Percentiles rank a stretch among this genome's conserved stretches.
Conservation (phyloP, 805 yeast genomes). For the Barnettozyma sp. region DNA sequence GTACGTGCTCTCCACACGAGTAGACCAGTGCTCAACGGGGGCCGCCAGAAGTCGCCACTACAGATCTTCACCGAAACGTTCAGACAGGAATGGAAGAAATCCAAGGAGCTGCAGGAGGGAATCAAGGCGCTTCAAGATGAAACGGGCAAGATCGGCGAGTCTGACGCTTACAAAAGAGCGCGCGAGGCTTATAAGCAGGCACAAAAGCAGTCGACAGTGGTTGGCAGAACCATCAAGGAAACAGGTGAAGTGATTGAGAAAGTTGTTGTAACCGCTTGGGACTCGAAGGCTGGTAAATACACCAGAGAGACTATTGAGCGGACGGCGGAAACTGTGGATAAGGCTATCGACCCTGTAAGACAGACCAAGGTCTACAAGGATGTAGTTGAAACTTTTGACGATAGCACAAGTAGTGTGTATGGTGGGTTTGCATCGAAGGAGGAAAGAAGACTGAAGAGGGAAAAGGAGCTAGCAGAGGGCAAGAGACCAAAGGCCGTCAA, state of each 20-base stretch:
- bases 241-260: conserved; percentile 93
- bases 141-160: conserved; percentile 88
- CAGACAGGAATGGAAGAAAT: conserved; percentile 83
- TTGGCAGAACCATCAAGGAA: conserved; percentile 67
- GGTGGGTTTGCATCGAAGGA: conserved; percentile 91
- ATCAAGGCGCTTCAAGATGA: conserved; percentile 94
- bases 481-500: conserved; percentile 60
- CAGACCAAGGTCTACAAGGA: conserved; percentile 85
- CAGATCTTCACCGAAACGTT: conserved; percentile 93
- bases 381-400: conserved; percentile 81
- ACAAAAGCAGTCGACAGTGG: conserved; percentile 61
- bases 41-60: conserved; percentile 62
- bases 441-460: conserved; percentile 67
- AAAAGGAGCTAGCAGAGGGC: conserved; percentile 52
- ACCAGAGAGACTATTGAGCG: conserved; percentile 80
- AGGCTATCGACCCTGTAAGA: conserved; percentile 87
- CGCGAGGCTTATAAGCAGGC: conserved; percentile 88
- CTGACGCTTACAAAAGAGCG: conserved; percentile 89
- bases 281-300: conserved; percentile 82
- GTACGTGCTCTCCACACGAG: conserved; percentile 23
- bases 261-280: conserved; percentile 92
- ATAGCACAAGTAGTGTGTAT: conserved; percentile 80
- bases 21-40: conserved; percentile 12
- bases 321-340: conserved; percentile 82
- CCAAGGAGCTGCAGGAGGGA: conserved; percentile 82